phyloP scores from a whole-genome alignment of 352 stramenopile species.

The Globisporangium recalcitrans region DNA sequence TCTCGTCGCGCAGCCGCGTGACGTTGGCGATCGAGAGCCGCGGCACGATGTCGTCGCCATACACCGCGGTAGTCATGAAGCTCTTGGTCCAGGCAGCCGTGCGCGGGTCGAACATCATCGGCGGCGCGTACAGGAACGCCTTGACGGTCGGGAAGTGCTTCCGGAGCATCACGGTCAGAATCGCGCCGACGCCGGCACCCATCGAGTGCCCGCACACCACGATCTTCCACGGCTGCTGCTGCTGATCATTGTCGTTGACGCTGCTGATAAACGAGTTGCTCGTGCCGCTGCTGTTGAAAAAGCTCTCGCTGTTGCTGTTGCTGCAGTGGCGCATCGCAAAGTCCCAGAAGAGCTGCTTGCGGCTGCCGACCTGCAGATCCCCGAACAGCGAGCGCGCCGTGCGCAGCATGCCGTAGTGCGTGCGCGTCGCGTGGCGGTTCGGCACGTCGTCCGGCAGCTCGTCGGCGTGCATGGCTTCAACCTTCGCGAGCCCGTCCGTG shows the following conservation, averaged over 20 bases:
- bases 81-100: conserved; percentile 54
- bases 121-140: conserved; percentile 60
- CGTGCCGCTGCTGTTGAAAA: background rate
- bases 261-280: conserved; percentile 3
- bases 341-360: conserved; percentile 61
- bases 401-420: conserved; percentile 70
- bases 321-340: conserved; percentile 51
- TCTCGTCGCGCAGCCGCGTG: conserved; percentile 59
- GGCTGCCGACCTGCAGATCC: conserved; percentile 51
- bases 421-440: conserved; percentile 37
- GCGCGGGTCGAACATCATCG: conserved; percentile 56
- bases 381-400: conserved; percentile 58
- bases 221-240: conserved; percentile 38
- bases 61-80: conserved; percentile 67
- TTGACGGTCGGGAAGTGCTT: conserved; percentile 48
- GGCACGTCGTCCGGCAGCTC: conserved; percentile 54
- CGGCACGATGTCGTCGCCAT: conserved; percentile 67
- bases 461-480: conserved; percentile 49
- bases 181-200: conserved; percentile 66
- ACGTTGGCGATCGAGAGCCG: conserved; percentile 66
- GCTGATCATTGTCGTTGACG: conserved; percentile 13
- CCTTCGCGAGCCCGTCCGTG: conserved; percentile 63
- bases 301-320: background rate
- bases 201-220: conserved; percentile 81
- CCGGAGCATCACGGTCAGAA: conserved; percentile 59